Evolutionary conservation across 2,329 filamentous ascomycete genomes (phyloP), one percentile per base, ranked within the genome.

Genomic region (Ramularia collo-cygni): DNA sequence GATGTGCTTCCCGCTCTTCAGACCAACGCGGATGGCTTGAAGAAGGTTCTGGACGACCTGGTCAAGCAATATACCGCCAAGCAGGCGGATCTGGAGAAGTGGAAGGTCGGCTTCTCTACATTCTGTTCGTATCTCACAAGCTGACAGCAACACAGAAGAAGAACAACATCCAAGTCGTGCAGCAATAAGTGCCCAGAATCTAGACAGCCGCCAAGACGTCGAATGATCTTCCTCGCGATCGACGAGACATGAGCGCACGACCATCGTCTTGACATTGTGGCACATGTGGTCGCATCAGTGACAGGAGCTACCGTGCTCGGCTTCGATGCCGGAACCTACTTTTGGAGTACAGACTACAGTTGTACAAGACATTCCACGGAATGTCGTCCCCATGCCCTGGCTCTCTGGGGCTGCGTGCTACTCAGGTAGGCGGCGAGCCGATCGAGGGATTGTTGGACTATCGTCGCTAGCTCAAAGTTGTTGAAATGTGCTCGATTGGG

Each of bases 1-100:
- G 92, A 96, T 64, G 86, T 98, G 9, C 74, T 94, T 40, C 92
- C 92, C 4, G 85, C 87, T 17, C 73, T 98, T 46, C 83, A 87
- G 68, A 96, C 88, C 14, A 96, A 98, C 62, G 85, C 87, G 17
- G 90, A 96, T 48, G 90, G 92, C 2, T 63, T 98, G 60, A 92
- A 84, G 67, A 93, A 95, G 68, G 88, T 96, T 19, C 71, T 96
- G 40, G 89, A 95, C 49, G 90, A 95, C 62, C 69, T 98, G 49
- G 77, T 96, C 52, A 95, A 95, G 75, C 87, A 95, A 68, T 96
- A 96, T 74, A 94, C 94, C 71, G 69, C 73, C 21, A 94, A 95
- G 67, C 89, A 98, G 64, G 80, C 87, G 29, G 92, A 98, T 61
- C 77, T 98, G 72, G 90, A 98, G 63, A 89, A 83, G 65, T 98